Evolutionary conservation across 805 yeast species (phyloP), one percentile per base, ranked within the genome.

Genomic region (Wickerhamomyces chambardii): DNA sequence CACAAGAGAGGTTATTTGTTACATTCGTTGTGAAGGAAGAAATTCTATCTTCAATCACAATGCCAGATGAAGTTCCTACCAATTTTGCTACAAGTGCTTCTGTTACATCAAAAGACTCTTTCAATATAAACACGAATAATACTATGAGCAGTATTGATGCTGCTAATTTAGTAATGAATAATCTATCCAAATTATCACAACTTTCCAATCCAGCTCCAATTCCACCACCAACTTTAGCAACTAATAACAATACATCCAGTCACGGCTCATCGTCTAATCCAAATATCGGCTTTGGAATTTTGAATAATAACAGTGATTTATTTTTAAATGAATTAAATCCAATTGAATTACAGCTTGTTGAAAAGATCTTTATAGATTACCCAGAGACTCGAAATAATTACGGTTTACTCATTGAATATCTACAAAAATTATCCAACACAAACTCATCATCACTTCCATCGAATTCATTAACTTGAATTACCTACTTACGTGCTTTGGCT

Each of bases 21-120:
- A 31, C 50, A 4, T 43, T 45, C 33, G 39, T 50, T 12, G 31
- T 50, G 8, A 46, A 47, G 22, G 50, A 45, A 32, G 56, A 51
- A 30, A 16, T 41, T 18, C 33, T 47, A 7, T 15, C 29, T 7
- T 16, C 15, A 7, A 6, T 19, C 5, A 7, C 24, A 21, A 21
- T 21, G 24, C 24, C 24, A 21, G n/a, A n/a, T n/a, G n/a, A n/a
- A n/a, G n/a, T n/a, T n/a, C n/a, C n/a, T n/a, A n/a, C n/a, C n/a
- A n/a, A n/a, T n/a, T n/a, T n/a, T n/a, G n/a, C n/a, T n/a, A n/a
- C n/a, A n/a, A n/a, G n/a, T n/a, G n/a, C n/a, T n/a, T n/a, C n/a
- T n/a, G n/a, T n/a, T n/a, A n/a, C n/a, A n/a, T n/a, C n/a, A n/a
- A n/a, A n/a, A n/a, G n/a, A n/a, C n/a, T n/a, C n/a, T n/a, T n/a